phyloP scores from a whole-genome alignment of 352 stramenopile genomes.

The Pythium apleroticum region DNA sequence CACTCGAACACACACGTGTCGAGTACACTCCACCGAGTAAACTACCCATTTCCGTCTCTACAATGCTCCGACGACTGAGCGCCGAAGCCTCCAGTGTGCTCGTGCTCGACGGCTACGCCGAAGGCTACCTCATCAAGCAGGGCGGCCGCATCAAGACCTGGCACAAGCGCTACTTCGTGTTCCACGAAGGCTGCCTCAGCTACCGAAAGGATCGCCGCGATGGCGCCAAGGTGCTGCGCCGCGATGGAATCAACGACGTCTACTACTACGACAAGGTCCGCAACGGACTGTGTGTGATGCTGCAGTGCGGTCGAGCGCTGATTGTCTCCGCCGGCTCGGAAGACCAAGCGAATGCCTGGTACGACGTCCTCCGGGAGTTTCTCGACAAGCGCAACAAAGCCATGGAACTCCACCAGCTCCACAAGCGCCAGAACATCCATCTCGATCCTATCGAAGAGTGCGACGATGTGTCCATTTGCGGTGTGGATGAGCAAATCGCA shows the following conservation, averaged over 20 bases:
- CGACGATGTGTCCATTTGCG: constrained; percentile 9
- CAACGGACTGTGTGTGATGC: constrained; percentile 50
- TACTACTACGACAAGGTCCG: constrained; percentile 49
- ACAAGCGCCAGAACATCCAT: constrained; percentile 11
- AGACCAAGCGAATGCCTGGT: constrained; percentile 59
- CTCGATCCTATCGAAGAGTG: constrained; percentile 23
- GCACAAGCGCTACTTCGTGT: constrained; percentile 79
- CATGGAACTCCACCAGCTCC: constrained; percentile 19
- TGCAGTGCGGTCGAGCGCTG: constrained; percentile 47
- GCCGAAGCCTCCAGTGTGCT: constrained; percentile 32
- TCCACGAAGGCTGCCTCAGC: constrained; percentile 57
- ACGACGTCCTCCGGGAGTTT: constrained; percentile 60
- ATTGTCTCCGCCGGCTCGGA: constrained; percentile 50
- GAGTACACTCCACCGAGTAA: constrained; percentile 2
- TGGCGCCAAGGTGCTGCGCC: constrained; percentile 44
- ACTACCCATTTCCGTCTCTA: not conserved
- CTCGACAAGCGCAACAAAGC: constrained; percentile 24
- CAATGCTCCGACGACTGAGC: constrained; percentile 1
- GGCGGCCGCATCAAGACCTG: constrained; percentile 72
- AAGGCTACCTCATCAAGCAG: constrained; percentile 69
- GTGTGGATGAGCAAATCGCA: constrained; percentile 7
- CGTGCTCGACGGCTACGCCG: constrained; percentile 60
- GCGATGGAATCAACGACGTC: constrained; percentile 50
- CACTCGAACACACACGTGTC: not conserved
- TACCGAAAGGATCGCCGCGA: constrained; percentile 67